Conservation (phyloP, 768 basidiomycete genomes). For the Mrakia hoshinonis region DNA sequence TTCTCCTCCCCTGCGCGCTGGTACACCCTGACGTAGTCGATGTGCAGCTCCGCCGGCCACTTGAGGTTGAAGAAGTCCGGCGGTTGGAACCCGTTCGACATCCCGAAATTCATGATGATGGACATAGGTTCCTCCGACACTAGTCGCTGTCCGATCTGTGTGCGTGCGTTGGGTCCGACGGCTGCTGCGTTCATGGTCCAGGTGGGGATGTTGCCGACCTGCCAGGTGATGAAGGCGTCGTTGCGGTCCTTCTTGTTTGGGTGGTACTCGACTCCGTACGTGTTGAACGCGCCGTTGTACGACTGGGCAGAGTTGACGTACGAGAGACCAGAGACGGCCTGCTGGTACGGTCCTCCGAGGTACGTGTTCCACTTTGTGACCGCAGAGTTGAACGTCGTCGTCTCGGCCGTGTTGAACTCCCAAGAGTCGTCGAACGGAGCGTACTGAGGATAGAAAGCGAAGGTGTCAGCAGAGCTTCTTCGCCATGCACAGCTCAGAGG, state of each 20-base stretch:
- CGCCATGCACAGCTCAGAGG: background rate
- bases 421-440: slow-evolving; percentile 43
- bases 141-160: slow-evolving; percentile 56
- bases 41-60: slow-evolving; percentile 61
- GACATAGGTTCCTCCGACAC: slow-evolving; percentile 89
- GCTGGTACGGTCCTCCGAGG: slow-evolving; percentile 19
- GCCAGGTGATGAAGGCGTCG: slow-evolving; percentile 81
- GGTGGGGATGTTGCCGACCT: slow-evolving; percentile 53
- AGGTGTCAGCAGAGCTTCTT: background rate
- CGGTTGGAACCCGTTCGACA: slow-evolving; percentile 62
- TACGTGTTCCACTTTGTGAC: slow-evolving; percentile 32
- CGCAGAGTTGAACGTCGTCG: slow-evolving; percentile 49
- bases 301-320: slow-evolving; percentile 31
- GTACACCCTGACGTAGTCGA: background rate
- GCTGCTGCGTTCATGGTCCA: slow-evolving; percentile 65
- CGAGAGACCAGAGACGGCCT: slow-evolving; percentile 15
- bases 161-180: slow-evolving; percentile 56
- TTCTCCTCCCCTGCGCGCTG: background rate
- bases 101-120: too few relatives aligned
- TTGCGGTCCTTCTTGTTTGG: slow-evolving; percentile 59
- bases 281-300: slow-evolving; percentile 51
- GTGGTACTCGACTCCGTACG: slow-evolving; percentile 37
- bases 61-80: slow-evolving; percentile 61
- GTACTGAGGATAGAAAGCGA: slow-evolving; percentile 28
- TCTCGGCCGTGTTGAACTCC: slow-evolving; percentile 51